Conservation (phyloP, 2,329 filamentous ascomycete species). For the Pestalotiopsis fici region DNA sequence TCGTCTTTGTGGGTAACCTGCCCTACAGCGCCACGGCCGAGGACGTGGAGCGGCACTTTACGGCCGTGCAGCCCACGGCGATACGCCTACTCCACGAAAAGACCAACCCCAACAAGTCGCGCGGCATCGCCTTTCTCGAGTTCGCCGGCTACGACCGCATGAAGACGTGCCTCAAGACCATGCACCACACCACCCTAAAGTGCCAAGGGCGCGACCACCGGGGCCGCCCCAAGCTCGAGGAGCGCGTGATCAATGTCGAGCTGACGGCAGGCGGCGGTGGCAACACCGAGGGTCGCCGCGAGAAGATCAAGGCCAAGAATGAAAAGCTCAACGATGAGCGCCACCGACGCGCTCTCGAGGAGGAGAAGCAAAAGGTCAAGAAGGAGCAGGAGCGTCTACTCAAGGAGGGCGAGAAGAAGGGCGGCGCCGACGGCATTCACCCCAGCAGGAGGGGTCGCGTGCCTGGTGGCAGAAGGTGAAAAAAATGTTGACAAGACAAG, state of each 20-base stretch:
- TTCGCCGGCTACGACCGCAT: slow-evolving; percentile 85
- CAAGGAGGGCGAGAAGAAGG: slow-evolving; percentile 27
- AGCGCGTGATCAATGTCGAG: slow-evolving; percentile 88
- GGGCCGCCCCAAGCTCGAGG: slow-evolving; percentile 39
- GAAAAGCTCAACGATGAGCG: slow-evolving; percentile 74
- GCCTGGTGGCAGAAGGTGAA: slow-evolving; percentile 7
- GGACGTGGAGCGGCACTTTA: slow-evolving; percentile 74
- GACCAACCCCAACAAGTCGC: slow-evolving; percentile 61
- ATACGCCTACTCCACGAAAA: slow-evolving; percentile 75
- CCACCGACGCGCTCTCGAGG: slow-evolving; percentile 44
- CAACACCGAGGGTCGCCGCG: slow-evolving; percentile 69
- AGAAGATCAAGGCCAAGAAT: slow-evolving; percentile 86
- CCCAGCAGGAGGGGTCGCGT: slow-evolving; percentile 48
- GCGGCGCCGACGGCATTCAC: slow-evolving; percentile 43
- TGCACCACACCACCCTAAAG: slow-evolving; percentile 79
- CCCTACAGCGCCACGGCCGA: slow-evolving; percentile 78
- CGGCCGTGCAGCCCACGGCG: slow-evolving; percentile 67
- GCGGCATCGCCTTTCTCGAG: slow-evolving; percentile 85
- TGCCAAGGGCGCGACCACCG: slow-evolving; percentile 38
- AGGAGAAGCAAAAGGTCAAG: slow-evolving; percentile 42
- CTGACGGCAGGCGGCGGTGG: slow-evolving; percentile 88
- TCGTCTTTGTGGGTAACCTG: slow-evolving; percentile 86
- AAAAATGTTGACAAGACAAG: background rate
- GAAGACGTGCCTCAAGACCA: slow-evolving; percentile 88
- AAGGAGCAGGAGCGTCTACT: slow-evolving; percentile 27